Conservation (phyloP, 352 stramenopile species). For the Pythium utonaiense region DNA sequence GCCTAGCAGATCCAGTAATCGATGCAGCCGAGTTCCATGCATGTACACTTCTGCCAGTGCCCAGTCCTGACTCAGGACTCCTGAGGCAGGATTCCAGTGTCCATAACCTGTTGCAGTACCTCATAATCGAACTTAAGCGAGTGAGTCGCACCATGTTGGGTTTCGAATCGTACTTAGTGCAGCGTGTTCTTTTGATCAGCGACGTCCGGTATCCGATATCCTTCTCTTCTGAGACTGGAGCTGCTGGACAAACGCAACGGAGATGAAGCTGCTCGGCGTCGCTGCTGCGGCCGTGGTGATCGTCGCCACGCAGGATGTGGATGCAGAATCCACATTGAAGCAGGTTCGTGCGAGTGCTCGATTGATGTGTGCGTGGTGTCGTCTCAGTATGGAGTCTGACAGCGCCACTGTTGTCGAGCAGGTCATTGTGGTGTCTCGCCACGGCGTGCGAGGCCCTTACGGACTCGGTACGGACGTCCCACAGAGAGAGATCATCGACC, state of each 20-base stretch:
- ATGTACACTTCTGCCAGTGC: no score
- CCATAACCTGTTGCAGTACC: background rate
- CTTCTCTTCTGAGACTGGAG: slow-evolving; percentile 2
- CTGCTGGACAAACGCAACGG: slow-evolving; percentile 11
- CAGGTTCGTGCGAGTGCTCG: slow-evolving; percentile 3
- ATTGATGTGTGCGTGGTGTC: background rate
- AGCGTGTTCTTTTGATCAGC: slow-evolving; percentile 8
- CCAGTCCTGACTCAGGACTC: no score
- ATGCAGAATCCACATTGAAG: slow-evolving; percentile 10
- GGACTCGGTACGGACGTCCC: slow-evolving; percentile 51
- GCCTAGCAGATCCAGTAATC: no score
- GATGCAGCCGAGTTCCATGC: no score
- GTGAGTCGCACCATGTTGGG: background rate
- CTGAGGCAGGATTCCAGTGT: no score
- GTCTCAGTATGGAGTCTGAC: background rate
- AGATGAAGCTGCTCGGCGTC: slow-evolving; percentile 10
- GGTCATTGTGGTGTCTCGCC: slow-evolving; percentile 67
- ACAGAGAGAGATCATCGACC: slow-evolving; percentile 39
- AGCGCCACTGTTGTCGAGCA: slow-evolving; percentile 14
- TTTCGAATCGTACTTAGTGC: slow-evolving; percentile 19
- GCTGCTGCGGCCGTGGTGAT: background rate
- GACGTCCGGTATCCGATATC: no score
- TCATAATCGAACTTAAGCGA: background rate
- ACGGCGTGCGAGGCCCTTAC: slow-evolving; percentile 74
- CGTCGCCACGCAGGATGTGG: background rate